Evolutionary conservation across 2,329 filamentous ascomycete genomes (phyloP), one percentile per base, ranked within the genome.

Genomic region (Leptographium wingfieldii): DNA sequence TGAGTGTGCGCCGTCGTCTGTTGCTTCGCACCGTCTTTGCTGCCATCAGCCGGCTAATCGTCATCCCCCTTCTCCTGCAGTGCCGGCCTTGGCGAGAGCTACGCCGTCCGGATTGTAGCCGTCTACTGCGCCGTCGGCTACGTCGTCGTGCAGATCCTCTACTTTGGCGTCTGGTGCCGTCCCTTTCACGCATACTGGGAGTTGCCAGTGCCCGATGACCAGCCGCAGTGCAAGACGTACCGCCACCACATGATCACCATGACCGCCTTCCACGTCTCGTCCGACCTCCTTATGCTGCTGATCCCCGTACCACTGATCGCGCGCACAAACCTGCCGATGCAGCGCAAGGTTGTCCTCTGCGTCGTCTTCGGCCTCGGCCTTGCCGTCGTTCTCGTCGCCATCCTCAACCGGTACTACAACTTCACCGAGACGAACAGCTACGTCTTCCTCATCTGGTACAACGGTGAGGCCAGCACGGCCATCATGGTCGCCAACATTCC

Each of bases 381-480:
- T 3, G 79, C 82, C 62, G 73, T 73, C 54, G 69, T 85, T 57
- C 70, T 85, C 16, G 78, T 79, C 22, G 80, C 81, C 12, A 75
- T 80, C 6, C 71, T 85, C 19, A 85, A 83, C 70, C 83, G 84
- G 62, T 81, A 82, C 66, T 83, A 83, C 70, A 82, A 80, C 53
- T 83, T 85, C 62, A 76, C 71, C 19, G 69, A 80, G 25, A 79
- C 79, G 0, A 84, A 81, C 67, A 79, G 78, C 3, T 71, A 73
- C 16, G 69, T 78, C 46, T 85, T 82, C 73, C 76, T 82, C 0
- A 78, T 78, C 64, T 85, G 82, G 81, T 83, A 83, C 63, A 76
- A 82, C 10, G 76, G 80, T 33, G 82, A 85, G 66, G 76, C 77
- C 14, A 80, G 77, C 53, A 82, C 82, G 0, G 80, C 81, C 6